Percentiles rank a stretch among this genome's conserved stretches.
Evolutionary conservation across 2,329 filamentous ascomycete genomes (phyloP).

Genomic region (Aspergillus flavus): DNA sequence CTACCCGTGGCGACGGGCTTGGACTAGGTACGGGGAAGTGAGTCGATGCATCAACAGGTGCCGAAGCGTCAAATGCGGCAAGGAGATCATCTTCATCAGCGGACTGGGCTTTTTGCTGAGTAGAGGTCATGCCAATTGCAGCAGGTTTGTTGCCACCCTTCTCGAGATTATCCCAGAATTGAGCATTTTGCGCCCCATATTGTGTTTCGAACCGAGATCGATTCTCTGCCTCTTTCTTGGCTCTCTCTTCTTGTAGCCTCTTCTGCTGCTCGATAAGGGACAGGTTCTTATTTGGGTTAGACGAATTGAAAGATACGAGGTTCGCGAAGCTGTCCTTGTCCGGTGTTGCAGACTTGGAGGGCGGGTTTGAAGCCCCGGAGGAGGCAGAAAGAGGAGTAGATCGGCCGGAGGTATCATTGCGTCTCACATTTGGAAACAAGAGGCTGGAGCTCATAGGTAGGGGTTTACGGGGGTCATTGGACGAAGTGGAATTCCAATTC

Average conservation of each 20-base stretch:
- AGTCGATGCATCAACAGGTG: conserved; percentile 62
- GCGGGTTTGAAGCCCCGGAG: conserved; percentile 36
- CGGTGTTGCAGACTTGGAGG: conserved; percentile 44
- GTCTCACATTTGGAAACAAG: conserved; percentile 39
- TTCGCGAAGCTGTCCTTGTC: conserved; percentile 62
- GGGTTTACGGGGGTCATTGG: conserved; percentile 37
- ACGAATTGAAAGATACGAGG: conserved; percentile 60
- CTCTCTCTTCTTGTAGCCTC: conserved; percentile 75
- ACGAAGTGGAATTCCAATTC: conserved; percentile 45
- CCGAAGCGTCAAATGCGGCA: conserved; percentile 62
- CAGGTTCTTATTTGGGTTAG: conserved; percentile 64
- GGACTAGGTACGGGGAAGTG: conserved; percentile 56
- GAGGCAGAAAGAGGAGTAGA: conserved; percentile 45
- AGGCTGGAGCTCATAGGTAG: conserved; percentile 39
- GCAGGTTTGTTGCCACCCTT: conserved; percentile 51
- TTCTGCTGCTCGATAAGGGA: conserved; percentile 66
- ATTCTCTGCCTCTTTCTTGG: conserved; percentile 73
- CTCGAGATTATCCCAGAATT: conserved; percentile 76
- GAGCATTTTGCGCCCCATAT: conserved; percentile 68
- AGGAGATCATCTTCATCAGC: conserved; percentile 61
- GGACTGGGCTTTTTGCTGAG: conserved; percentile 53
- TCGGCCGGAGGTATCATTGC: conserved; percentile 44
- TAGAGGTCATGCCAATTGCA: conserved; percentile 41
- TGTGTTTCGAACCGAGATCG: conserved; percentile 72
- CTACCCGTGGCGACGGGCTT: conserved; percentile 32